A percentile compares a stretch with the other conserved stretches of the same genome.
These are phyloP conservation scores for Psilocybe mexicana DNA, from an alignment of 1,284 basidiomycete species.

Conservation along the genomic window DNA sequence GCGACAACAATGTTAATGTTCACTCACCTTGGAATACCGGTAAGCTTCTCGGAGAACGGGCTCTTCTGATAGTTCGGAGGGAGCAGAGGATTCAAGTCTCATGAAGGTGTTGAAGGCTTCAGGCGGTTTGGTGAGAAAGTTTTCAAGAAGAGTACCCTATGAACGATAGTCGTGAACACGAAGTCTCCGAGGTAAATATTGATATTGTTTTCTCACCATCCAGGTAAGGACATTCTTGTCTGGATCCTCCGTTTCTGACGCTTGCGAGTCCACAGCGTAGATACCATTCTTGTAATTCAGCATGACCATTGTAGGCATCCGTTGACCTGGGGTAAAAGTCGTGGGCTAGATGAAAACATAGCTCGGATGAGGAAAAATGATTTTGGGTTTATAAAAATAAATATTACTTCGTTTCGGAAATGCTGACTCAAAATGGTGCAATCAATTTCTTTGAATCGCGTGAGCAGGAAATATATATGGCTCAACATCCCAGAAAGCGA, in stretches of 20 bases:
- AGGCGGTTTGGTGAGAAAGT: constrained; percentile 74
- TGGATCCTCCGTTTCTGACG: constrained; percentile 41
- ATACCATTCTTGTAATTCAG: constrained; percentile 67
- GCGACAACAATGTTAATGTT: neutral
- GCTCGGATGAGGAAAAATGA: neutral
- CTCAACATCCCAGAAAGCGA: constrained; percentile 83
- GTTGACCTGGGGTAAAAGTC: constrained; percentile 80
- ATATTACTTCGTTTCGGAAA: constrained; percentile 63
- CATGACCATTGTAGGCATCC: constrained; percentile 74
- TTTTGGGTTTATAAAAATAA: neutral
- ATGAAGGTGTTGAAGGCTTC: constrained; percentile 69
- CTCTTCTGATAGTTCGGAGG: constrained; percentile 33
- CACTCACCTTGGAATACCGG: constrained; percentile 75
- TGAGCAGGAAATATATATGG: constrained; percentile 88
- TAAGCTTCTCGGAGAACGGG: constrained; percentile 67
- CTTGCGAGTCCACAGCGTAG: constrained; percentile 82
- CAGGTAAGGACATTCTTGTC: constrained; percentile 79
- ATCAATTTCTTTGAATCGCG: constrained; percentile 64
- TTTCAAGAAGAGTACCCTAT: constrained; percentile 88
- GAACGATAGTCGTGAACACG: neutral
- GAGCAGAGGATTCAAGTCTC: constrained; percentile 39
- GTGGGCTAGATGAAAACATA: constrained; percentile 42
- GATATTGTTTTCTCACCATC: constrained; percentile 53
- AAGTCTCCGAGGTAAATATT: too few relatives aligned
- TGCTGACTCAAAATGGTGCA: constrained; percentile 54